phyloP scores from a whole-genome alignment of 2,329 filamentous ascomycete genomes.

The Aspergillus felis region DNA sequence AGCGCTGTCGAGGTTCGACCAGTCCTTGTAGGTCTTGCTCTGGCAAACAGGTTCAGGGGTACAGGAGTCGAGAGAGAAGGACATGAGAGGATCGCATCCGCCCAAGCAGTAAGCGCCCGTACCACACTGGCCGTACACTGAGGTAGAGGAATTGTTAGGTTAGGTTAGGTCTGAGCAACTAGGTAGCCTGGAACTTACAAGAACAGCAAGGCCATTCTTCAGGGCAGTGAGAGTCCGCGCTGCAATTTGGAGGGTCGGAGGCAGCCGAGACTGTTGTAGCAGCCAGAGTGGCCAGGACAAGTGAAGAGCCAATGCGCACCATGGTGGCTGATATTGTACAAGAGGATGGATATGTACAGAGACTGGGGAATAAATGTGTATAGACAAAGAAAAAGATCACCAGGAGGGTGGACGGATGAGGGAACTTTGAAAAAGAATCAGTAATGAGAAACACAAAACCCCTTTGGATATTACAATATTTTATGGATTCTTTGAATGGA shows the following conservation, averaged over 20 bases:
- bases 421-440: not conserved
- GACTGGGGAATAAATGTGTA: not conserved
- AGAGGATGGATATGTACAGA: not conserved
- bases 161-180: not conserved
- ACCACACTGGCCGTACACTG: slow-evolving; percentile 91
- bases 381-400: not conserved
- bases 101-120: slow-evolving; percentile 93
- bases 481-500: not conserved
- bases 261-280: slow-evolving; percentile 29
- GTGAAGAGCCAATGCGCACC: slow-evolving; percentile 33
- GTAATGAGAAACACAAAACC: not conserved
- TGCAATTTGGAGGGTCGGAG: slow-evolving; percentile 29
- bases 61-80: slow-evolving; percentile 78
- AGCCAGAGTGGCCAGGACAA: slow-evolving; percentile 32
- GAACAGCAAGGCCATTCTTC: slow-evolving; percentile 72
- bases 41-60: slow-evolving; percentile 79
- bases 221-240: slow-evolving; percentile 60
- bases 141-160: slow-evolving; percentile 4
- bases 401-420: not conserved
- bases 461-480: not conserved
- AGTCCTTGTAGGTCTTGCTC: slow-evolving; percentile 63
- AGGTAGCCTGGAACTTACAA: slow-evolving; percentile 55
- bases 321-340: slow-evolving; percentile 23
- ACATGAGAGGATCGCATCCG: slow-evolving; percentile 86
- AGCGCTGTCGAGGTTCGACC: slow-evolving; percentile 68